phyloP scores from a whole-genome alignment of 2,329 filamentous ascomycete genomes.

The Trichoderma cornu-damae region DNA sequence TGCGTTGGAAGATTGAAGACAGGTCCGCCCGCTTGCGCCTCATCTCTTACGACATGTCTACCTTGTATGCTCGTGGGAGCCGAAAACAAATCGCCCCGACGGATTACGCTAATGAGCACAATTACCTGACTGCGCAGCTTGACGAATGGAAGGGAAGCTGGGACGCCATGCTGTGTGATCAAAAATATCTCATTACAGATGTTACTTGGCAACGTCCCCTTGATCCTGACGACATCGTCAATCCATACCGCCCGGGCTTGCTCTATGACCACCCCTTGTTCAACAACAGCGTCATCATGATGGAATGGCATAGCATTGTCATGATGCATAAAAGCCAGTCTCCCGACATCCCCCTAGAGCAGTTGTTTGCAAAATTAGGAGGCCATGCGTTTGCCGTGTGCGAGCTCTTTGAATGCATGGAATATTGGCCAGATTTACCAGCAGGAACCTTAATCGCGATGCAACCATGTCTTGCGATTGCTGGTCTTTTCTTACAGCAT shows the following conservation, averaged over 20 bases:
- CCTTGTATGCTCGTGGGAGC: constrained; percentile 65
- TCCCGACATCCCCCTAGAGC: constrained; percentile 49
- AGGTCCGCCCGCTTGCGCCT: constrained; percentile 62
- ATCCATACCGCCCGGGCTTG: constrained; percentile 65
- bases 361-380: constrained; percentile 50
- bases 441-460: constrained; percentile 66
- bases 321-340: constrained; percentile 78
- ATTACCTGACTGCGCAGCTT: constrained; percentile 45
- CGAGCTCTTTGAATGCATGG: constrained; percentile 73
- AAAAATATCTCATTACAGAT: constrained; percentile 57
- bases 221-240: constrained; percentile 62
- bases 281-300: constrained; percentile 65
- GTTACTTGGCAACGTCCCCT: constrained; percentile 52
- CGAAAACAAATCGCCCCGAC: constrained; percentile 59
- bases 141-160: constrained; percentile 51
- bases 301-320: constrained; percentile 73
- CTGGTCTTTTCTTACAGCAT: constrained; percentile 72
- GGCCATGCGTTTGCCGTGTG: constrained; percentile 64
- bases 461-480: constrained; percentile 71
- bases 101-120: constrained; percentile 60
- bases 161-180: constrained; percentile 57
- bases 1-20: constrained; percentile 63
- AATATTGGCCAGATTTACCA: constrained; percentile 64
- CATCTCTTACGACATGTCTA: constrained; percentile 73
- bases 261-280: constrained; percentile 68